Base-by-base conservation (phyloP, 164 flowering plant species). In the Platanus orientalis region DNA sequence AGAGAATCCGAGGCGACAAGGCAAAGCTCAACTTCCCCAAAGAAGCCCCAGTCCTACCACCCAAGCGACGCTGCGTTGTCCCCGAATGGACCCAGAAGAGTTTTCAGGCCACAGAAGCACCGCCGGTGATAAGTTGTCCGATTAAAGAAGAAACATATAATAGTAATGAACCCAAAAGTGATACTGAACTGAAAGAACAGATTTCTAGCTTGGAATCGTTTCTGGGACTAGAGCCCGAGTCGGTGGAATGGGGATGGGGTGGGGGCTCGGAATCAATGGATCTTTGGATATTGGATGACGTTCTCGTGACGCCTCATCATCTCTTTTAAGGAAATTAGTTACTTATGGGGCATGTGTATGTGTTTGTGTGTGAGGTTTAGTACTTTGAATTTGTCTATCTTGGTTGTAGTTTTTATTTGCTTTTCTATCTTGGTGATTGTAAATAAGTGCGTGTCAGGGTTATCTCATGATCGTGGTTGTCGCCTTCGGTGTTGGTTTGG, bases 11-110 rank as follows among this genome's bases (percentile, higher is more conserved):
- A 19, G 90, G 90, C 23, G 74, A 74, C 60, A 85, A 85, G 68
- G 90, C 90, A 67, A 81, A 81, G 71, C 84, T 85, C 74, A 85
- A 85, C 74, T 85, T 85, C 39, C 47, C 79, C 62, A 0, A 48
- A 47, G 40, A 50, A 66, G 5, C 64, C 9, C 42, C 42, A 3
- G 1, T 14, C 9, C 42, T 1, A 4, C 1, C 44, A 1, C 16
- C 27, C 13, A 32, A 57, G 30, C 16, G 54, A 44, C 42, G 53
- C 24, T 17, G 32, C 19, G 17, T 58, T 0, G 25, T 4, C 21
- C 11, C 49, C 7, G 20, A 53, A 5, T 27, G 49, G 30, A 51
- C 19, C 56, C 52, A 24, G 11, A 17, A 10, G 5, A 14, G n/a
- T n/a, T n/a, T n/a, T n/a, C n/a, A n/a, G n/a, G n/a, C n/a, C n/a